Percentiles rank a stretch among this genome's conserved stretches.
These are phyloP conservation scores for Claviceps digitariae DNA, from an alignment of 2,329 filamentous ascomycete species.

Conservation along the genomic window DNA sequence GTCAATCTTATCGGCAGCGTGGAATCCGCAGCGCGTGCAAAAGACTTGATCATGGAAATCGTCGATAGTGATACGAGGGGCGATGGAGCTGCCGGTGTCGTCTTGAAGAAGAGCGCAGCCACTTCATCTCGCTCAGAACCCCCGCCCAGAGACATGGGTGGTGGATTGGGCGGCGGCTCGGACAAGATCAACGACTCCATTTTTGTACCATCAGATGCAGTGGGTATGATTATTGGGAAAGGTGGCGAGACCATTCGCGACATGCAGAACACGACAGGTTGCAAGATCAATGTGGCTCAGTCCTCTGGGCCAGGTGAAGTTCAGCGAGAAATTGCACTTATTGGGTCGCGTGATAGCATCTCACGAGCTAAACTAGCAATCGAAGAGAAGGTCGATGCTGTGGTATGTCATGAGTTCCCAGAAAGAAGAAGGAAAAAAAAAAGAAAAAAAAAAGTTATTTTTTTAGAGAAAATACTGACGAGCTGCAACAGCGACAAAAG, in stretches of 20 bases:
- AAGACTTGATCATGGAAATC: constrained; percentile 84
- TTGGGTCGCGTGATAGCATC: constrained; percentile 66
- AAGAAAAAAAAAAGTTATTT: background rate
- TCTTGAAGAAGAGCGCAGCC: constrained; percentile 15
- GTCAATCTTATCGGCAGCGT: constrained; percentile 79
- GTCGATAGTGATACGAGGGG: constrained; percentile 77
- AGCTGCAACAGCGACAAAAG: constrained; percentile 34
- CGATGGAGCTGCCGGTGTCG: constrained; percentile 24
- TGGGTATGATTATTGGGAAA: constrained; percentile 95
- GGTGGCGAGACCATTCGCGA: constrained; percentile 89
- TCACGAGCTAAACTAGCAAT: constrained; percentile 71
- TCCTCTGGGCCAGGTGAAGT: constrained; percentile 63
- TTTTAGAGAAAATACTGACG: background rate
- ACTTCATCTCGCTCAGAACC: constrained; percentile 16
- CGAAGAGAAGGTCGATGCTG: constrained; percentile 82
- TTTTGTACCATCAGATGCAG: constrained; percentile 76
- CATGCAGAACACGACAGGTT: constrained; percentile 76
- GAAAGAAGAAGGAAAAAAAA: background rate
- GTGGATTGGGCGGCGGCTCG: constrained; percentile 17
- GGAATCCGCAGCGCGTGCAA: constrained; percentile 61
- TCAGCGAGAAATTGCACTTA: constrained; percentile 75
- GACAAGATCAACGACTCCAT: constrained; percentile 75
- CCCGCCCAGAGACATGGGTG: constrained; percentile 20
- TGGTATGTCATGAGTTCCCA: constrained; percentile 41
- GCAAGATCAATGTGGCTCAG: constrained; percentile 89